phyloP scores from a whole-genome alignment of 371 early-diverging fungal genomes.

The Apophysomyces sp. region DNA sequence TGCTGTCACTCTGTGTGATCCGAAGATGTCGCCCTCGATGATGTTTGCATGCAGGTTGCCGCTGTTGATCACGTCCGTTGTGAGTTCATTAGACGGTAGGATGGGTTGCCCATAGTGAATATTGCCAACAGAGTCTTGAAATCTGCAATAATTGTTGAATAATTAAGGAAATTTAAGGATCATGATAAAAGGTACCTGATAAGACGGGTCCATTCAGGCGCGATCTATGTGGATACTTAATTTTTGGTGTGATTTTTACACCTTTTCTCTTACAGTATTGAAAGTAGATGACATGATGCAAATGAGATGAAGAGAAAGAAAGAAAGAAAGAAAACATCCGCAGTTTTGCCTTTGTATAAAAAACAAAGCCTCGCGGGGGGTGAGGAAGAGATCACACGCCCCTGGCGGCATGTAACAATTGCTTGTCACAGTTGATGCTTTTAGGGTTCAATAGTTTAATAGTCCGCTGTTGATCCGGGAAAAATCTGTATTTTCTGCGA shows the following conservation, averaged over 20 bases:
- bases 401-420: no score
- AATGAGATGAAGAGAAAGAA: neutral
- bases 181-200: constrained; percentile 15
- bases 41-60: constrained; percentile 35
- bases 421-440: no score
- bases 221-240: constrained; percentile 4
- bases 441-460: neutral
- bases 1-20: constrained; percentile 32
- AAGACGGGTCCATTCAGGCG: constrained; percentile 22
- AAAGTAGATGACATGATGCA: neutral
- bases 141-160: constrained; percentile 20
- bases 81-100: constrained; percentile 9
- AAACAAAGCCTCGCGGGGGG: no score
- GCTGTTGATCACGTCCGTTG: constrained; percentile 11
- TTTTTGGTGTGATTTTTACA: no score
- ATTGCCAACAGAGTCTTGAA: constrained; percentile 45
- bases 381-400: no score
- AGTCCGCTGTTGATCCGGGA: neutral
- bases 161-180: neutral
- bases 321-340: neutral
- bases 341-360: no score
- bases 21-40: constrained; percentile 45
- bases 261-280: constrained; percentile 7
- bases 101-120: constrained; percentile 47
- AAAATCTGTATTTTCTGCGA: neutral